A percentile compares a stretch with the other conserved stretches of the same genome.
Evolutionary conservation across 2,329 filamentous ascomycete species (phyloP).

Genomic region (Neopestalotiopsis rosae): DNA sequence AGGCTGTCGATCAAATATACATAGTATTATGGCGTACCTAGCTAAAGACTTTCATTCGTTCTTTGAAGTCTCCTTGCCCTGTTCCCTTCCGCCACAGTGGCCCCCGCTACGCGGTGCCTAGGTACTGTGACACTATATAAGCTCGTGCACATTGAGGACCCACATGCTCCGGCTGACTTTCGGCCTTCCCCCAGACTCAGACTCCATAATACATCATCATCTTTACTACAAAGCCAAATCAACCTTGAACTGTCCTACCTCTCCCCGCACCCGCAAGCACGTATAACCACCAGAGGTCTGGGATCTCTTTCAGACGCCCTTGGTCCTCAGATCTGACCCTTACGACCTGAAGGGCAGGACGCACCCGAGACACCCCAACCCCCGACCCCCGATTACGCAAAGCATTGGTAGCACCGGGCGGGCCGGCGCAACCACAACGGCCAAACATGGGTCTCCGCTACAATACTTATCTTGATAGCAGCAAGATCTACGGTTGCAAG

Average conservation of each 20-base stretch:
- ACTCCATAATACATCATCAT: neutral
- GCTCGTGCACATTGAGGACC: too few species aligned
- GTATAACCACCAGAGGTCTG: too few species aligned
- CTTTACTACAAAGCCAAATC: neutral
- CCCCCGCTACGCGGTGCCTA: too few species aligned
- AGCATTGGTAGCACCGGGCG: neutral
- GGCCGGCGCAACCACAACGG: neutral
- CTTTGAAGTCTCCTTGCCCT: too few species aligned
- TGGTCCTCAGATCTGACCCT: neutral
- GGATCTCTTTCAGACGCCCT: too few species aligned
- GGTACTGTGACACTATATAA: too few species aligned
- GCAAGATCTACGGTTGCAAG: slow-evolving; percentile 91
- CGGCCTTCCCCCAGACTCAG: neutral
- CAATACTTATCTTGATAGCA: slow-evolving; percentile 87
- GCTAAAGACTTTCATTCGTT: too few species aligned
- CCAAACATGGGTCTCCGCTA: slow-evolving; percentile 83
- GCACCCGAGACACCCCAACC: neutral
- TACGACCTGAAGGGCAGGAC: neutral
- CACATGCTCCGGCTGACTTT: too few species aligned
- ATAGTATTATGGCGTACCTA: too few species aligned
- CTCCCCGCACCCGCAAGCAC: too few species aligned
- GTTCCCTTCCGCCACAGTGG: too few species aligned
- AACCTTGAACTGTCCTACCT: neutral
- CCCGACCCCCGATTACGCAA: neutral
- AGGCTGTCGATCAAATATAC: too few species aligned